Evolutionary conservation across 164 flowering plant genomes (phyloP), one percentile per base, ranked within the genome.

Genomic region (Hamamelis virginiana): DNA sequence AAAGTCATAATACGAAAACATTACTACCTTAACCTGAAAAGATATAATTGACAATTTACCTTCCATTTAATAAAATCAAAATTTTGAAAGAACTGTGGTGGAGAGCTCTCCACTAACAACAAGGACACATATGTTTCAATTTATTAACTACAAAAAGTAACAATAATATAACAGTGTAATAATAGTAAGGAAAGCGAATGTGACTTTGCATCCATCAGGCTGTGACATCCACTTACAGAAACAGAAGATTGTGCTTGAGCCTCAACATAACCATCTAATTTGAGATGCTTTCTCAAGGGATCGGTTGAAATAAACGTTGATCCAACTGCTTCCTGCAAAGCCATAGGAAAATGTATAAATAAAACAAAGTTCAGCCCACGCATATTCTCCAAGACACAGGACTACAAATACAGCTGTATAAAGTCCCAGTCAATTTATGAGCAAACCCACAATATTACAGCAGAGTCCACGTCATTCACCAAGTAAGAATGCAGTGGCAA

Each of bases 271-370:
- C 25, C 45, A 53, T 72, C 79, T 21, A 75, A 63, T 67, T 83
- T 76, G 58, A 45, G 22, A 69, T 57, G 76, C 69, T 78, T 78
- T 56, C 53, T 65, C 67, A 47, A 14, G 0, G 70, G 75, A 64
- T 66, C 72, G 8, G 25, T 38, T n/a, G 57, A 56, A n/a, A 28
- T 15, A 38, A 72, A 18, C 8, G 25, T 16, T 18, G 71, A 74
- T 56, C 28, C 62, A 76, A 59, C 25, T 41, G 50, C 27, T n/a
- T 48, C 74, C 82, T 74, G 76, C 25, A 65, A 46, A 47, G 16
- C 6, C 38, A 62, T 59, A 19, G 18, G 21, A 64, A n/a, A 16
- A 26, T 28, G 38, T 26, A 45, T 62, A 25, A 22, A 65, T 21
- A 72, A 21, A 63, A 19, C n/a, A 23, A 68, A 11, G 11, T 8